Percentiles rank a stretch among this genome's conserved stretches.
Evolutionary conservation across 2,329 filamentous ascomycete species (phyloP).

Genomic region (Zasmidium citrigriseum): DNA sequence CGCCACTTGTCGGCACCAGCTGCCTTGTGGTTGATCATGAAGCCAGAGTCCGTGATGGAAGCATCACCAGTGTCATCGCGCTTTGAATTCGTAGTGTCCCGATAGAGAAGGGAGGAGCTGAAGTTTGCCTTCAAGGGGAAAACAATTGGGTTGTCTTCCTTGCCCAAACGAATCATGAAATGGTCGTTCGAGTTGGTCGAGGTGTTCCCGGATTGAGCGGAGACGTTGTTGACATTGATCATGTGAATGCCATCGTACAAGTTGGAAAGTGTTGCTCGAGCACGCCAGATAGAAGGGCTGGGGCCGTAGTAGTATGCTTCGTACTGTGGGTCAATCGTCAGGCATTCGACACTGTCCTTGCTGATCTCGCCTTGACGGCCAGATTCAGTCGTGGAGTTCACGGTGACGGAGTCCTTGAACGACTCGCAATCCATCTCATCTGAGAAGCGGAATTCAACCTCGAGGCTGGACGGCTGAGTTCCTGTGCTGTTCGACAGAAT

Average conservation of each 20-base stretch:
- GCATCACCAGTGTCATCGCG: slow-evolving; percentile 22
- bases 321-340: slow-evolving; percentile 37
- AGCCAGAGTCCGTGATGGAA: slow-evolving; percentile 39
- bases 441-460: slow-evolving; percentile 61
- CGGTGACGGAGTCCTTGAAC: slow-evolving; percentile 51
- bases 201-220: slow-evolving; percentile 41
- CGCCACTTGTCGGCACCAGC: slow-evolving; percentile 64
- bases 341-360: slow-evolving; percentile 48
- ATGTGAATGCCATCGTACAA: slow-evolving; percentile 64
- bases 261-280: slow-evolving; percentile 54
- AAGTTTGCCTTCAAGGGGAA: slow-evolving; percentile 61
- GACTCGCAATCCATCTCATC: slow-evolving; percentile 62
- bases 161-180: slow-evolving; percentile 63
- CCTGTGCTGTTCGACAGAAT: slow-evolving; percentile 50
- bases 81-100: slow-evolving; percentile 31
- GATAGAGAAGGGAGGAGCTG: slow-evolving; percentile 53
- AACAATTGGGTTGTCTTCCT: slow-evolving; percentile 59
- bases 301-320: slow-evolving; percentile 51
- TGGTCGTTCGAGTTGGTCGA: slow-evolving; percentile 58
- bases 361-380: slow-evolving; percentile 49
- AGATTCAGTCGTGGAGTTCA: slow-evolving; percentile 56
- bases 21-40: slow-evolving; percentile 60
- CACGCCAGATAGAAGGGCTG: slow-evolving; percentile 57
- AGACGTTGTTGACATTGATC: slow-evolving; percentile 58
- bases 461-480: slow-evolving; percentile 39